Evolutionary conservation across 1,284 basidiomycete species (phyloP), one percentile per base, ranked within the genome.

Genomic region (Ustilago lituana): DNA sequence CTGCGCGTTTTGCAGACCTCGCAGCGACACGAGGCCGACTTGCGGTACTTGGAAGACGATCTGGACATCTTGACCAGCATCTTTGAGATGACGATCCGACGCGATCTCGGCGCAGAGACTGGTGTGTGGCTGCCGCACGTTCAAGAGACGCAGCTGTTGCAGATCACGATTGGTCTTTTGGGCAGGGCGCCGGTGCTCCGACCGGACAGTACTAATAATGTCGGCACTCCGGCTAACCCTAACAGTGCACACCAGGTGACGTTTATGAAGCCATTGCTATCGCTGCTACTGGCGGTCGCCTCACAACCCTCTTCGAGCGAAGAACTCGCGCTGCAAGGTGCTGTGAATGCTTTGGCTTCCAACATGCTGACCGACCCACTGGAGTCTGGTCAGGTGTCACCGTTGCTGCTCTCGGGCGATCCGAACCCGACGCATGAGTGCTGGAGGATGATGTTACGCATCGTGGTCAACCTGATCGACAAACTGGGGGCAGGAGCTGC

Each of bases 201-300:
- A 20, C 44, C 50, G 32, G 67, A 70, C 19, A 50, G 46, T 22
- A 33, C 46, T 19, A 53, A 52, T 23, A 48, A 51, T 12, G 19
- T 32, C 48, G 43, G 33, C 31, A 45, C 41, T 4, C 35, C 45
- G 11, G 23, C 43, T 44, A 63, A 63, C 39, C 56, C 66, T 5
- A 63, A 63, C 49, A 56, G 54, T 6, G 53, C 66, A 17, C 66
- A 64, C 33, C 56, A 64, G 19, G 56, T 69, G 11, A 48, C 52
- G 10, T 69, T 69, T 26, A 56, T 69, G 66, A 59, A 59, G 44
- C 66, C 92, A 66, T 84, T 96, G 55, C 86, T 96, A 49, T 84
- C 89, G 11, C 90, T 97, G 83, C 91, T 96, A 76, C 89, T 93
- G 84, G 87, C 91, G 0, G 84, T 97, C n/a, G 91, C 92, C 5